Conservation (phyloP, 805 yeast genomes). For the Vanderwaltozyma tropicalis region DNA sequence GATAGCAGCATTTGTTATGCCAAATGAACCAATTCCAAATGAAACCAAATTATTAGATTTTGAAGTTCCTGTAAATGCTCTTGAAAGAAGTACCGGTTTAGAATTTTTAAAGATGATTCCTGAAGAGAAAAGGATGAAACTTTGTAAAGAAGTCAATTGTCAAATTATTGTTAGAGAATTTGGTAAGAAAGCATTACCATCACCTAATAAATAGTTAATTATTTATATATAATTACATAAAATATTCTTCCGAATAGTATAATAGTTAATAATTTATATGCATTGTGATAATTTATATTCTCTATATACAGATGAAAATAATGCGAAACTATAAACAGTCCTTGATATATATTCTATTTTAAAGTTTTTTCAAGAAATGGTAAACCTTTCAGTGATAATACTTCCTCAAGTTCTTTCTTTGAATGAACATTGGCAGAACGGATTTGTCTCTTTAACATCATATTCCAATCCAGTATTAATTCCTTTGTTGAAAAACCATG, state of each 20-base stretch:
- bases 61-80: conserved; percentile 81
- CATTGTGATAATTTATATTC: neutral
- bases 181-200: conserved; percentile 32
- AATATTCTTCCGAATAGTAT: too few relatives aligned
- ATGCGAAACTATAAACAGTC: neutral
- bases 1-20: conserved; percentile 88
- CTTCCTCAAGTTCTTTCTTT: conserved; percentile 3
- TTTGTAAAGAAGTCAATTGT: conserved; percentile 77
- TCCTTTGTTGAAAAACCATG: conserved; percentile 17
- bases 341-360: neutral
- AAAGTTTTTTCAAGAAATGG: conserved; percentile 6
- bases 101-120: conserved; percentile 68
- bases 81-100: conserved; percentile 80
- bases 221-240: neutral
- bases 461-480: conserved; percentile 19
- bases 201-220: conserved; percentile 9
- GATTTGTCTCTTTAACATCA: conserved; percentile 13
- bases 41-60: conserved; percentile 58
- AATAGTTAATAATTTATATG: neutral
- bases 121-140: conserved; percentile 40
- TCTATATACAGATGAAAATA: neutral
- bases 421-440: conserved; percentile 6
- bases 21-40: conserved; percentile 74
- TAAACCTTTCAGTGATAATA: conserved; percentile 4
- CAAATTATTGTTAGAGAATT: conserved; percentile 76